Evolutionary conservation across 768 basidiomycete genomes (phyloP), one percentile per base, ranked within the genome.

Genomic region (Mycena vulgaris): DNA sequence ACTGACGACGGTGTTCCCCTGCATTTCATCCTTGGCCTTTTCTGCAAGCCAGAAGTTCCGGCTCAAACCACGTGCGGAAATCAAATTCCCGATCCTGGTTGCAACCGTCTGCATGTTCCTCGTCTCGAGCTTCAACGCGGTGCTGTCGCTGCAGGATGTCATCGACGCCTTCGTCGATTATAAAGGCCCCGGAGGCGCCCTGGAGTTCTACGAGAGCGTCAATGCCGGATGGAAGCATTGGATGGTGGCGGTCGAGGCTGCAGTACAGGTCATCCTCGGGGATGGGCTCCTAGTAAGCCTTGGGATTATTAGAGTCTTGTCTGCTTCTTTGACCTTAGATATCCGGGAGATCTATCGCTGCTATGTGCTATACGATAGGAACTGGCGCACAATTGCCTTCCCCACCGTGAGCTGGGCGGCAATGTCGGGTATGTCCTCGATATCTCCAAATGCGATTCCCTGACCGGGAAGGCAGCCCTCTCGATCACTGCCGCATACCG

Each of bases 71-170:
- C 51, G 40, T 23, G 30, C 37, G 49, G 30, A 68, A 17, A 68
- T 68, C 4, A 68, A 68, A 56, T 53, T 33, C 16, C 66, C 59
- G 16, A 68, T 68, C n/a, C n/a, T n/a, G n/a, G n/a, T n/a, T n/a
- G n/a, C n/a, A n/a, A n/a, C n/a, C n/a, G n/a, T n/a, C n/a, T n/a
- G n/a, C n/a, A n/a, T n/a, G n/a, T n/a, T n/a, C n/a, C n/a, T n/a
- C n/a, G n/a, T n/a, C n/a, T n/a, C n/a, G n/a, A n/a, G n/a, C n/a
- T n/a, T n/a, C n/a, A n/a, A n/a, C n/a, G n/a, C n/a, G n/a, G n/a
- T n/a, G n/a, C n/a, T n/a, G n/a, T n/a, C n/a, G n/a, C n/a, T n/a
- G n/a, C n/a, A n/a, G n/a, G n/a, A n/a, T 62, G 59, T 68, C 19
- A 28, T 68, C 21, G 59, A n/a, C 21, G 66, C 30, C 2, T 68